Percentiles rank a stretch among this genome's conserved stretches.
These are phyloP conservation scores for Hymenotorrendiella dingleyae DNA, from an alignment of 2,329 filamentous ascomycete species.

Conservation along the genomic window DNA sequence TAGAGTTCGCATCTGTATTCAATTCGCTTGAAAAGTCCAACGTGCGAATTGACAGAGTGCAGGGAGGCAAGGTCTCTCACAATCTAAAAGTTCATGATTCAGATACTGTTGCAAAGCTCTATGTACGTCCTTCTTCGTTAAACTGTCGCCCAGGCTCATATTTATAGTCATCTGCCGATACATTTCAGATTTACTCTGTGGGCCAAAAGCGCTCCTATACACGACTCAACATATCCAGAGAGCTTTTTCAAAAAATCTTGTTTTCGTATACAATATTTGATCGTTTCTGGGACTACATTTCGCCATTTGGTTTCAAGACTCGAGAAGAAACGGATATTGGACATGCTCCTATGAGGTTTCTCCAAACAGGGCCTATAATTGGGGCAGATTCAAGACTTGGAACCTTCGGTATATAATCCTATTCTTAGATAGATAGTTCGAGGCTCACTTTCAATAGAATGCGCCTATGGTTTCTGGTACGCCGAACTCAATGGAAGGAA, in stretches of 20 bases:
- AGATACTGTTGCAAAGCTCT: too few relatives aligned
- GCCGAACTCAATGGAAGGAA: constrained; percentile 9
- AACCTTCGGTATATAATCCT: constrained; percentile 9
- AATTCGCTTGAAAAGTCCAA: neutral
- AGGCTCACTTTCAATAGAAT: constrained; percentile 9
- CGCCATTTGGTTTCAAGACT: constrained; percentile 15
- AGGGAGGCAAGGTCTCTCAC: too few relatives aligned
- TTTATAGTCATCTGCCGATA: too few relatives aligned
- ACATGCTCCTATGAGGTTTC: constrained; percentile 10
- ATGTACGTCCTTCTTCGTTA: too few relatives aligned
- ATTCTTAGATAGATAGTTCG: neutral
- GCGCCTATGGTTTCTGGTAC: constrained; percentile 15
- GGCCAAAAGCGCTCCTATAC: constrained; percentile 12
- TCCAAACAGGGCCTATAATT: neutral
- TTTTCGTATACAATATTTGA: constrained; percentile 8
- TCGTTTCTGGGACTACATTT: constrained; percentile 14
- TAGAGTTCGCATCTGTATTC: too few relatives aligned
- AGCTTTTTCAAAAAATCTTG: constrained; percentile 6
- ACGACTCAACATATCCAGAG: constrained; percentile 9
- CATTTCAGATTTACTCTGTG: constrained; percentile 11
- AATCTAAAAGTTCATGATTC: too few relatives aligned
- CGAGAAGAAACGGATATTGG: constrained; percentile 11
- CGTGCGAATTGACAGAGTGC: neutral
- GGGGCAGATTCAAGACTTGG: neutral
- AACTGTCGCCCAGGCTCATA: too few relatives aligned